Base-by-base conservation (phyloP, 2,329 filamentous ascomycete genomes). In the Talaromyces pinophilus region DNA sequence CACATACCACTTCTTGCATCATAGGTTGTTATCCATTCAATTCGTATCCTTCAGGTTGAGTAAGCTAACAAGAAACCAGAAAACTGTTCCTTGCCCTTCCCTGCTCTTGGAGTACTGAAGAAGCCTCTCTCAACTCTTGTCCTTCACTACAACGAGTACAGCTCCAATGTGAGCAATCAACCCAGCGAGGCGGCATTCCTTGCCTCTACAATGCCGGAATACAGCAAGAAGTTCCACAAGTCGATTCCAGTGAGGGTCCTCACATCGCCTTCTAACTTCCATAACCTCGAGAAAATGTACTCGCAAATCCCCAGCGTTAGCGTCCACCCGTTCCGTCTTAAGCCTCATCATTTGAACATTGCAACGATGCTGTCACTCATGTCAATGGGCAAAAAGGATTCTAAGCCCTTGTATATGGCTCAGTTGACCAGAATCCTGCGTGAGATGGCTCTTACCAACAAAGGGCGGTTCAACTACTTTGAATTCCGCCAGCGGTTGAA, bases 1-100 rank as follows among this genome's bases (percentile, higher is more conserved):
- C 83, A 22, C 85, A 89, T 66, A 88, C 86, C 0, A 77, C 88
- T 1, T 83, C 85, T 0, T 87, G 83, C 70, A 77, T 90, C 59
- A 77, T 89, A 0, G 86, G 62, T 67, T 86, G 52, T 77, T 77
- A 28, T 1, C 17, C 5, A 1, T 2, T 11, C 13, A 13, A 2
- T 33, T 35, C 35, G 2, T 3, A 7, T 17, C 35, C 15, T 38
- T 38, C 35, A 38, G 8, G 33, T 13, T 17, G 15, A 35, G 38
- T 57, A 7, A 59, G 28, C 57, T 60, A 46, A 60, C 25, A 33
- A 25, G 10, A 28, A 5, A 38, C n/a, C 17, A 67, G 67, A 68
- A 44, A 68, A 68, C 25, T 68, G 67, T 25, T 67, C 67, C 2
- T 52, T 68, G 22, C 59, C 62, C 3, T 59, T 63, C 35, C 52